Percentiles rank a stretch among this genome's conserved stretches.
Evolutionary conservation across 139 green algal genomes (phyloP).

Genomic region (Chlorella sorokiniana): DNA sequence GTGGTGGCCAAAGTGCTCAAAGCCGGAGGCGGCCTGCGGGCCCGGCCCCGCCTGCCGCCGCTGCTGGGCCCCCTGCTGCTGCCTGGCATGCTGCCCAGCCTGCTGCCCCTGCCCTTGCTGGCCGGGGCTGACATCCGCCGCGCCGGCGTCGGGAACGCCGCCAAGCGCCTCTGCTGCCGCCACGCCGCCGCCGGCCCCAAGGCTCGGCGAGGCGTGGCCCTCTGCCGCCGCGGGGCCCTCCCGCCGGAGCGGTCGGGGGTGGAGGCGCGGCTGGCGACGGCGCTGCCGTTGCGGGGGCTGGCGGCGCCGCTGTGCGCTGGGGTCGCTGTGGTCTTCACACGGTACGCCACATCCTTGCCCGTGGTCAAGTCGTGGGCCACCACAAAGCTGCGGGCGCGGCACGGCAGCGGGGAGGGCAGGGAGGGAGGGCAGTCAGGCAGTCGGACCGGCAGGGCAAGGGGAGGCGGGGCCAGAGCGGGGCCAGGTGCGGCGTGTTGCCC

Average conservation of each 20-base stretch:
- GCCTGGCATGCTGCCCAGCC: background rate
- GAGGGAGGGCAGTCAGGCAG: background rate
- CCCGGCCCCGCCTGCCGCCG: background rate
- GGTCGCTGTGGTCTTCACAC: conserved; percentile 14
- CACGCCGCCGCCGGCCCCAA: background rate
- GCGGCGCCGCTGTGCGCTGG: background rate
- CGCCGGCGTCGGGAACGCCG: background rate
- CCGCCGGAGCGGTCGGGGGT: background rate
- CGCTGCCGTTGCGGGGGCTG: background rate
- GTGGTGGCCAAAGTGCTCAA: background rate
- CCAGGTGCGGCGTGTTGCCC: no score
- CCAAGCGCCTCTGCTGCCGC: background rate
- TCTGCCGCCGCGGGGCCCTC: background rate
- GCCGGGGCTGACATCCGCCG: background rate
- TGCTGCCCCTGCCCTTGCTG: no score
- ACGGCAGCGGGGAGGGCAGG: background rate
- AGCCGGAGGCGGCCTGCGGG: background rate
- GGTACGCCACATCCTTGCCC: conserved; percentile 36
- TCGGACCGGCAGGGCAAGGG: background rate
- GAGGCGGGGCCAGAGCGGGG: no score
- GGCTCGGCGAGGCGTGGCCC: background rate
- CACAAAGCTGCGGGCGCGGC: conserved; percentile 23
- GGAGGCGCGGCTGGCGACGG: background rate
- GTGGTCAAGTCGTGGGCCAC: conserved; percentile 36
- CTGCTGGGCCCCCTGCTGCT: background rate